Conservation (phyloP, 257 asterid genomes). For the Leptodermis oblonga region DNA sequence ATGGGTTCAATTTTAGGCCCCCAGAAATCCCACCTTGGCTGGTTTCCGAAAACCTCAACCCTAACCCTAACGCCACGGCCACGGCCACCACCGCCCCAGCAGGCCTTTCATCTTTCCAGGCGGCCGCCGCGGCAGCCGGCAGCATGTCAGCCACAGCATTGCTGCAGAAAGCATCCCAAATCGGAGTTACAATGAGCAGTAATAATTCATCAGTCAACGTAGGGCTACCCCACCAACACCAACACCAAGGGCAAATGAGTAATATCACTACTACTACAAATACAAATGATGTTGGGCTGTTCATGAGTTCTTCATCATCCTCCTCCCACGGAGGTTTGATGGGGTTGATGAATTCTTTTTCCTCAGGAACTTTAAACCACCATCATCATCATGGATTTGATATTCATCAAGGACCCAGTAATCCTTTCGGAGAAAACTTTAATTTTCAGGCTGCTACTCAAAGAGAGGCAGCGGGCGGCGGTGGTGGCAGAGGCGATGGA, state of each 20-base stretch:
- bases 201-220: neutral
- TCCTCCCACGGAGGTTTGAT: neutral
- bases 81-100: constrained; percentile 22
- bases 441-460: neutral
- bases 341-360: constrained; percentile 5
- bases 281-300: constrained; percentile 23
- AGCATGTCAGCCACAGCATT: constrained; percentile 68
- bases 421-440: constrained; percentile 1
- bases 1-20: constrained; percentile 22
- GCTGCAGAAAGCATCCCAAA: constrained; percentile 65
- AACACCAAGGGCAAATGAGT: constrained; percentile 5
- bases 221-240: constrained; percentile 33
- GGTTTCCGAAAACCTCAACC: constrained; percentile 11
- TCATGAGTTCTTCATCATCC: constrained; percentile 2
- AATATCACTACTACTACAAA: constrained; percentile 27
- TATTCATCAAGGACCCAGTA: too few relatives aligned
- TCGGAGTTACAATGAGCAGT: constrained; percentile 58
- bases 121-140: constrained; percentile 12
- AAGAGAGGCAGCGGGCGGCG: constrained; percentile 1
- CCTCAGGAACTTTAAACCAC: neutral
- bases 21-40: constrained; percentile 51
- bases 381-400: constrained; percentile 6
- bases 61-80: neutral
- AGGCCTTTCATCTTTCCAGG: neutral
- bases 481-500: constrained; percentile 29